These are phyloP conservation scores for Diaporthe nobilis DNA, from an alignment of 2,329 filamentous ascomycete species.

Conservation along the genomic window DNA sequence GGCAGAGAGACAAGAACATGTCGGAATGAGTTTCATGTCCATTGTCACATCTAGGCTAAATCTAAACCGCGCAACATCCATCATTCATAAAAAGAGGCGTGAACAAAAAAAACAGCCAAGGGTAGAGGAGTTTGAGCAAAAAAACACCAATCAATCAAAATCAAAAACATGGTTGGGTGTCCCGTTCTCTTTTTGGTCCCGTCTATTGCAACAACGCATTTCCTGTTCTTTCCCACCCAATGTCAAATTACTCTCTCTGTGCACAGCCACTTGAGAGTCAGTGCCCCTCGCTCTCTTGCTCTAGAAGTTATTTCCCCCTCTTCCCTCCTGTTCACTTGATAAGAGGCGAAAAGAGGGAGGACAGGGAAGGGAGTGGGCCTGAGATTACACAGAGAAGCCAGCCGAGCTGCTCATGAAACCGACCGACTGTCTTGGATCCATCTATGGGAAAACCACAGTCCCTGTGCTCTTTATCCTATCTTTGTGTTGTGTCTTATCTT, in stretches of 20 bases:
- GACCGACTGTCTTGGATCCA: conserved; percentile 8
- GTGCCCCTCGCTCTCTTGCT: neutral
- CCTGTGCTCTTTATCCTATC: conserved; percentile 24
- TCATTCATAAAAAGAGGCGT: conserved; percentile 3
- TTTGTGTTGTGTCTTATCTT: neutral
- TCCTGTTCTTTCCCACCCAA: conserved; percentile 30
- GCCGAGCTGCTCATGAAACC: neutral
- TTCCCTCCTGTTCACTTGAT: neutral
- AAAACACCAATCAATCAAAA: neutral
- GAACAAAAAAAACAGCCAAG: neutral
- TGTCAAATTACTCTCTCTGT: conserved; percentile 6
- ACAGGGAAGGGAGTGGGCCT: neutral
- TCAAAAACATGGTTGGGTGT: conserved; percentile 21
- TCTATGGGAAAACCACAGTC: conserved; percentile 28
- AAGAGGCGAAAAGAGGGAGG: neutral
- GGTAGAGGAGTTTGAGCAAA: neutral
- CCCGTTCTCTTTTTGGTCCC: conserved; percentile 25
- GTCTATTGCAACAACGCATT: conserved; percentile 10
- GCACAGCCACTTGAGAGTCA: neutral
- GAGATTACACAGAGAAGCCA: conserved; percentile 3
- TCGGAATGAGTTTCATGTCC: conserved; percentile 15
- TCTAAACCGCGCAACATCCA: conserved; percentile 27
- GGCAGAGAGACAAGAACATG: neutral
- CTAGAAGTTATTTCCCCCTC: neutral
- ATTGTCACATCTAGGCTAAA: conserved; percentile 34